Base-by-base conservation (phyloP, 2,329 filamentous ascomycete genomes). In the Pseudogymnoascus sp. region DNA sequence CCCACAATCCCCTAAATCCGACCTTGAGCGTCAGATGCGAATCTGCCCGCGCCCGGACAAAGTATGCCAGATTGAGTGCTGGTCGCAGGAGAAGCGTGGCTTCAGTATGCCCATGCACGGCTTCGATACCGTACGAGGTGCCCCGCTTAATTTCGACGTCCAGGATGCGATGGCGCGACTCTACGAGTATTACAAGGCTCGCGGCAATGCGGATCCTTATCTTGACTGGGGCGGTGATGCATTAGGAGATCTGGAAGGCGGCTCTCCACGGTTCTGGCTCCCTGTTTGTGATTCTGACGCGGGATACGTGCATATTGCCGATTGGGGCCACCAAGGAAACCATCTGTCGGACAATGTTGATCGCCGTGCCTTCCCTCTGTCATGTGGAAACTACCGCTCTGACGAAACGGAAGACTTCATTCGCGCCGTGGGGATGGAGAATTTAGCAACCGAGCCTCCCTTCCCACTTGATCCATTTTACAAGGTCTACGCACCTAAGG, bases 41-140 rank as follows among this genome's bases (percentile, higher is more conserved):
- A 60, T 60, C 11, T 60, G 59, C 5, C 59, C 59, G 7, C 59
- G 59, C 11, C 35, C 59, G 12, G 59, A 60, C 59, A 60, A 60
- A 40, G 59, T 60, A n/a, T 60, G 59, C 59, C 59, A 60, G 33
- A 31, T 60, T 38, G 59, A 60, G 25, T 60, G 59, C 35, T 60
- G 59, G 59, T 60, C 59, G 8, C 59, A 60, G 25, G 59, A 60
- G 12, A 60, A 60, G 33, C 33, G 38, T 38, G 59, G 59, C 59
- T 60, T 38, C 21, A 60, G 35, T 18, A 60, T 60, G 59, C 59
- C 59, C 8, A 38, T 60, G 59, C 59, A 60, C 25, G 59, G 59
- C n/a, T 38, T 60, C 5, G 2, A 10, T 25, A 11, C 33, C 14
- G 35, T 60, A 7, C 35, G 23, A 21, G 14, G 3, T 1, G 33